These are phyloP conservation scores for Phaeosphaeriaceae sp. DNA, from an alignment of 2,329 filamentous ascomycete genomes.

Conservation along the genomic window DNA sequence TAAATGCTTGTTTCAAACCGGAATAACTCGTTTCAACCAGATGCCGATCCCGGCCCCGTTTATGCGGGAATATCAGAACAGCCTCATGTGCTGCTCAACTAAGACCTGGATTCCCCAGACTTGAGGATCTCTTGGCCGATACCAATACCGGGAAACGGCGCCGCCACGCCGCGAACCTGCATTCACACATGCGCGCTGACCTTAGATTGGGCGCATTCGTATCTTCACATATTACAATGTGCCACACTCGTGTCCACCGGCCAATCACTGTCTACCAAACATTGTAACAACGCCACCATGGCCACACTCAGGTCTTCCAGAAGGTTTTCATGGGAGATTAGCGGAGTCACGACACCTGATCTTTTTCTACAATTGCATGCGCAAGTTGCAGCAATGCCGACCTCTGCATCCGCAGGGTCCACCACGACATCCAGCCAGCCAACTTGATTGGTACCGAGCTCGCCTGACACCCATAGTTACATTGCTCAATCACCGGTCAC, in stretches of 20 bases:
- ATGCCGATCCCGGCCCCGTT: slow-evolving; percentile 4
- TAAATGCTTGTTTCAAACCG: slow-evolving; percentile 16
- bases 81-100: slow-evolving; percentile 2
- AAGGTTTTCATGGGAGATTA: neutral
- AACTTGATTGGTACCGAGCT: neutral
- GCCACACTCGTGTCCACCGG: neutral
- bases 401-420: neutral
- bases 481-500: slow-evolving; percentile 1
- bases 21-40: slow-evolving; percentile 18
- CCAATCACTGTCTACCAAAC: neutral
- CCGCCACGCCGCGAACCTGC: slow-evolving; percentile 8
- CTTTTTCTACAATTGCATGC: neutral
- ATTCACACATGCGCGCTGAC: slow-evolving; percentile 4
- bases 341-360: neutral
- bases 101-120: slow-evolving; percentile 1
- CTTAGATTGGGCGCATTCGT: slow-evolving; percentile 2
- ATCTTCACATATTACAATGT: slow-evolving; percentile 4
- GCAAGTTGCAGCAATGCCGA: neutral
- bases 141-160: slow-evolving; percentile 5
- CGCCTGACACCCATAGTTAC: neutral
- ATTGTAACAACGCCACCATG: neutral
- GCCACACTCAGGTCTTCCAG: neutral
- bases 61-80: slow-evolving; percentile 5
- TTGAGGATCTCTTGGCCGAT: slow-evolving; percentile 9
- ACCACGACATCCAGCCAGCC: neutral